Base-by-base conservation (phyloP, 768 basidiomycete species). In the Rhodotorula kratochvilovae region DNA sequence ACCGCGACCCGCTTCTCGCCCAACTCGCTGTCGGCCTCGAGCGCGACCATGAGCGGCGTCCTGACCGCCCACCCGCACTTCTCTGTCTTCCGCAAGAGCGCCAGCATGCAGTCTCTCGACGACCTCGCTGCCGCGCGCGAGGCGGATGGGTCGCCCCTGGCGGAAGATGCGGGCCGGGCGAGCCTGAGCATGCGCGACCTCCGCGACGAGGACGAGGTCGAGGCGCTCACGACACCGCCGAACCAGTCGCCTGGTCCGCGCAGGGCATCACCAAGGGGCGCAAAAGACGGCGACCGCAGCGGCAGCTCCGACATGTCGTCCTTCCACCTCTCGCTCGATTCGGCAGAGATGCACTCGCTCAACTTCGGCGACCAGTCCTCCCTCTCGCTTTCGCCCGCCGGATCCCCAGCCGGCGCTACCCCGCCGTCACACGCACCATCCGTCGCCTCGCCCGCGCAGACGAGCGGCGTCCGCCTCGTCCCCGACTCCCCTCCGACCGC, bases 51-150 rank as follows among this genome's bases (percentile, higher is more conserved):
- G 55, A n/a, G 43, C 12, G 29, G 50, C n/a, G 31, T 75, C 60
- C 67, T 75, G 43, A 51, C 61, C 1, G 61, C 64, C 33, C 73
- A 75, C 57, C 73, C 73, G 8, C 53, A 64, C 29, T 75, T 75
- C 39, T 68, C 66, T 35, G 70, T 75, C 59, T 75, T 75, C 51
- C 67, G 70, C 60, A 75, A 75, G 57, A 66, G 59, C 63, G n/a
- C 50, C 25, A 63, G 61, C 54, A 11, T 29, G 25, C 27, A 42
- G 36, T 43, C 39, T 16, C 17, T 68, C 43, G 63, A 67, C 43
- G 43, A 61, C 5, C 2, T 70, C 27, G 55, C 31, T 16, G 42
- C n/a, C 8, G 8, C 55, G 3, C 50, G 6, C 8, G 48, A 11
- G 31, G 42, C 25, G 3, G n/a, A 54, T 2, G 46, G 19, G n/a